These are phyloP conservation scores for Alloteropsis semialata DNA, from an alignment of 176 grass and related monocot genomes.

Conservation along the genomic window DNA sequence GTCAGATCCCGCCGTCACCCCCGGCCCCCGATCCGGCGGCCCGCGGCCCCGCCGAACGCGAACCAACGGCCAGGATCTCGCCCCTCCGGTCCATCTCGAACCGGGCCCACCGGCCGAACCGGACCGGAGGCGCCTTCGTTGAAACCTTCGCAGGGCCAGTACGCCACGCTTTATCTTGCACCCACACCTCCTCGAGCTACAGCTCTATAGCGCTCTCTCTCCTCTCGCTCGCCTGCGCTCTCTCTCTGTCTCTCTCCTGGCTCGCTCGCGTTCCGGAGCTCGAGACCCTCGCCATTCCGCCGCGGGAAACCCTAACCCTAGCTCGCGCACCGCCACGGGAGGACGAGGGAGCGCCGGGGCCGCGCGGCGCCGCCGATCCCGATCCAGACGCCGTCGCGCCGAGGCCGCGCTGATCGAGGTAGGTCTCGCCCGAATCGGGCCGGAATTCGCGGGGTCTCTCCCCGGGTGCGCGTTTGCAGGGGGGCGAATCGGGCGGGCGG, in stretches of 20 bases:
- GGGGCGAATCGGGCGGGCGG: constrained; percentile 37
- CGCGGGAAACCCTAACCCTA: constrained; percentile 50
- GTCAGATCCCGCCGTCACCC: constrained; percentile 21
- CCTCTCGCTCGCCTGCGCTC: constrained; percentile 3
- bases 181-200: constrained; percentile 26
- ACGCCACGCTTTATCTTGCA: constrained; percentile 51
- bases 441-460: constrained; percentile 33
- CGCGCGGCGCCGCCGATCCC: constrained; percentile 27
- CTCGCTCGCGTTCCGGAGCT: constrained; percentile 42
- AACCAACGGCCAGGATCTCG: neutral
- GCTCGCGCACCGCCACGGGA: neutral
- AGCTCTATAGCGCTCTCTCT: constrained; percentile 13
- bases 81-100: neutral
- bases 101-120: neutral
- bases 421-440: constrained; percentile 47
- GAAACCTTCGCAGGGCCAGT: constrained; percentile 61
- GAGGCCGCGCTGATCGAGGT: constrained; percentile 43
- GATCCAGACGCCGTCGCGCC: constrained; percentile 37
- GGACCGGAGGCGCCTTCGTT: constrained; percentile 47
- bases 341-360: neutral
- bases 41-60: neutral
- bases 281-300: constrained; percentile 39
- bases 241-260: neutral
- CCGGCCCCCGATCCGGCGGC: neutral
- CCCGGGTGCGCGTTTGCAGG: neutral